Base-by-base conservation (phyloP, 129 eudicot species). In the Helichrysum umbraculigerum region DNA sequence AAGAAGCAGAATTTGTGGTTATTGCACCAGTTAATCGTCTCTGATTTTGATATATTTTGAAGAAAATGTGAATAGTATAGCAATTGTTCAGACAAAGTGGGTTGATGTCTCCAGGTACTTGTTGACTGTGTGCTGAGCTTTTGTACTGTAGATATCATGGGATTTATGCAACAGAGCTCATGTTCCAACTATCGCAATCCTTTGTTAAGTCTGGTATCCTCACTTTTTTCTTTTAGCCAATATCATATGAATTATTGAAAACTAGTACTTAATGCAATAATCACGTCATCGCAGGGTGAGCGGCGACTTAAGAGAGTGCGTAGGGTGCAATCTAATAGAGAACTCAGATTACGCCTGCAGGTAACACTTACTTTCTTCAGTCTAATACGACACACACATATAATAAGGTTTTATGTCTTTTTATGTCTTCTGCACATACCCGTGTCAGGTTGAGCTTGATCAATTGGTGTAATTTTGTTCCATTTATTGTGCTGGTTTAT, bases 401-500 rank as follows among this genome's bases (percentile, higher is more conserved):
- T 2, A 41, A 41, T 41, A 41, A 41, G 14, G 14, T 41, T 41
- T 10, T 25, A 12, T 10, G 47, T 41, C 14, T 9, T 41, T n/a
- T 9, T 41, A 9, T 41, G 47, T 41, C 2, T 41, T 2, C 14
- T 41, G 14, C 47, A 3, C 47, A 41, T 35, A 35, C 41, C 41
- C 41, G 2, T 35, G 41, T 6, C 41, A 35, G 9, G 41, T 35
- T 35, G 41, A 35, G 41, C 41, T 35, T 35, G 41, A 35, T 35
- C 41, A 35, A 0, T 41, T 41, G 4, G 47, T 10, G 58, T 16
- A 34, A 56, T 72, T 52, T 57, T 57, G 33, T 57, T 72, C 32
- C 35, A 35, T 72, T 72, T 57, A 72, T 72, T 34, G 72, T 34
- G 76, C 35, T 72, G 76, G 34, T 72, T 72, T 56, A 72, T 12